A percentile compares a stretch with the other conserved stretches of the same genome.
phyloP scores from a whole-genome alignment of 345 rosid species.

The Psidium guajava region DNA sequence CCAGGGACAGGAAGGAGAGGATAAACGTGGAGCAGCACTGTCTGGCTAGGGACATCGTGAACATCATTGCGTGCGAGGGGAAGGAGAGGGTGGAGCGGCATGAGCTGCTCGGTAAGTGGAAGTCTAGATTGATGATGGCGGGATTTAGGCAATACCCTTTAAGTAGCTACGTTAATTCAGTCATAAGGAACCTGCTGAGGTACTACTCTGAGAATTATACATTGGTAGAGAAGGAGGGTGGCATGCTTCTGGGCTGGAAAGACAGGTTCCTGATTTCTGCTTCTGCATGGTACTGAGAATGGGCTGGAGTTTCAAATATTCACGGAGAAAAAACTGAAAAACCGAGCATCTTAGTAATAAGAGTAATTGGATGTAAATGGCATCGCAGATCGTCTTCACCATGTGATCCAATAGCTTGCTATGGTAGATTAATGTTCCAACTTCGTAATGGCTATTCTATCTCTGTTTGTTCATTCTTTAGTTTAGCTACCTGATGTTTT shows the following conservation, averaged over 20 bases:
- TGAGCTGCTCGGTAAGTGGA: conserved; percentile 70
- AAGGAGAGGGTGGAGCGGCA: conserved; percentile 65
- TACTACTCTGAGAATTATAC: conserved; percentile 44
- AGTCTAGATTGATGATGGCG: conserved; percentile 68
- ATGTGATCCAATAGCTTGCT: background rate
- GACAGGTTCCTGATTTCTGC: conserved; percentile 50
- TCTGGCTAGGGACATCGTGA: conserved; percentile 66
- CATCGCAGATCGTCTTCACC: background rate
- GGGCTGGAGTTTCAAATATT: background rate
- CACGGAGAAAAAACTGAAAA: background rate
- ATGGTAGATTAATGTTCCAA: background rate
- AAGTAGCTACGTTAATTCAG: conserved; percentile 43
- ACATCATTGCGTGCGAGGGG: conserved; percentile 63
- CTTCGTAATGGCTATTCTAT: background rate
- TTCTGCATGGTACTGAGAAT: conserved; percentile 54
- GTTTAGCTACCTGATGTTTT: background rate
- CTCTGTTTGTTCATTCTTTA: background rate
- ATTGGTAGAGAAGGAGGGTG: conserved; percentile 51
- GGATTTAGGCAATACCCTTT: conserved; percentile 52
- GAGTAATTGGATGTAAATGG: background rate
- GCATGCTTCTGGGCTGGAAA: conserved; percentile 63
- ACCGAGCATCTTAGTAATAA: background rate
- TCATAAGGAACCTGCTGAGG: conserved; percentile 38
- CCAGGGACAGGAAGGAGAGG: conserved; percentile 44
- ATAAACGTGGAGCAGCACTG: conserved; percentile 65